Evolutionary conservation across 768 basidiomycete species (phyloP).

Genomic region (Trametes maxima): DNA sequence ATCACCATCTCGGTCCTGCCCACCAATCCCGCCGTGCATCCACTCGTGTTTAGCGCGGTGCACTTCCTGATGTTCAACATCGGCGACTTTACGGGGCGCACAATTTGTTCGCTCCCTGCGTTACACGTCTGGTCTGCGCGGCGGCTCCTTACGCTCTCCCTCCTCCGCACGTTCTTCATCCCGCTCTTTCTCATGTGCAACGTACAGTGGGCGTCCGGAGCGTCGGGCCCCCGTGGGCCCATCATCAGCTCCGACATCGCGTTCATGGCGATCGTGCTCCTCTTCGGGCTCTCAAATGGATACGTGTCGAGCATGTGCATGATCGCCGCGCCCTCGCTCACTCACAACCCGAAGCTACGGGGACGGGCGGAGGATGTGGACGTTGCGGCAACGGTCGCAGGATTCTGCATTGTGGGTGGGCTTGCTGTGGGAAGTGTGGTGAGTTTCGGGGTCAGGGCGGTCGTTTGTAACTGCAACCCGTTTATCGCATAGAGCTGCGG

Average conservation of each 20-base stretch:
- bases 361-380: slow-evolving; percentile 80
- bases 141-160: slow-evolving; percentile 61
- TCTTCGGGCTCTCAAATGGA: slow-evolving; percentile 81
- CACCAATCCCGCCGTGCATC: slow-evolving; percentile 65
- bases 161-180: slow-evolving; percentile 78
- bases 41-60: slow-evolving; percentile 77
- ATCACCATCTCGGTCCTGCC: slow-evolving; percentile 79
- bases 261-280: slow-evolving; percentile 73
- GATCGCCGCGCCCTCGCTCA: slow-evolving; percentile 81
- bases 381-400: slow-evolving; percentile 78
- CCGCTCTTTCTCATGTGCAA: slow-evolving; percentile 92
- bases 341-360: slow-evolving; percentile 74
- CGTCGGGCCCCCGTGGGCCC: slow-evolving; percentile 27
- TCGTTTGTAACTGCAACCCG: slow-evolving; percentile 76
- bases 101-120: slow-evolving; percentile 63
- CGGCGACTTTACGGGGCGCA: slow-evolving; percentile 74
- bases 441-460: slow-evolving; percentile 78
- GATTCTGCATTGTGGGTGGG: slow-evolving; percentile 78
- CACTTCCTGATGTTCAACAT: slow-evolving; percentile 79
- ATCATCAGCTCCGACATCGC: slow-evolving; percentile 75
- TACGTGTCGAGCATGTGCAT: slow-evolving; percentile 77
- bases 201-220: slow-evolving; percentile 48
- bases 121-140: slow-evolving; percentile 71
- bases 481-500: slow-evolving; percentile 39
- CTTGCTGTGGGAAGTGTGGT: slow-evolving; percentile 72